These are phyloP conservation scores for Rhododendron ferrugineum DNA, from an alignment of 148 eudicot species.

Conservation along the genomic window DNA sequence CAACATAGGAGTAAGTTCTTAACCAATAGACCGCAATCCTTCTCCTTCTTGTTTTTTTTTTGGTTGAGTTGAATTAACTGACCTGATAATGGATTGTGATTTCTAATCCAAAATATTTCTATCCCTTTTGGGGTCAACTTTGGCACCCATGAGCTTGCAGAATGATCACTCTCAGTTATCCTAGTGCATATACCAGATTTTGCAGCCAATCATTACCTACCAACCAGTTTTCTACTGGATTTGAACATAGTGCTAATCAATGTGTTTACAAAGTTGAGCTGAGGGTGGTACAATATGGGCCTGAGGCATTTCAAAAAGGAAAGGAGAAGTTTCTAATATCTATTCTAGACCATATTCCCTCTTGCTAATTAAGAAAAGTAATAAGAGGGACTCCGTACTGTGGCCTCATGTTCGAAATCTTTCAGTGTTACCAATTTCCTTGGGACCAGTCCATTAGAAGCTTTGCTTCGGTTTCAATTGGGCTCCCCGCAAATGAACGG, in stretches of 20 bases:
- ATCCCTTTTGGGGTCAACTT: background rate
- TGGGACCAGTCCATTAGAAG: background rate
- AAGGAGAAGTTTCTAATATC: background rate
- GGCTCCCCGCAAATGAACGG: rapidly evolving
- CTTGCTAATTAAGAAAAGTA: background rate
- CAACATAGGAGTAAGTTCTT: background rate
- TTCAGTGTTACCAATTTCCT: too few relatives aligned
- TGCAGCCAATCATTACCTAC: background rate
- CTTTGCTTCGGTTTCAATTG: too few relatives aligned
- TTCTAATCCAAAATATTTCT: background rate
- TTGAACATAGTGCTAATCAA: conserved; percentile 6
- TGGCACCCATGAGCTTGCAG: background rate
- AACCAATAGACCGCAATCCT: background rate
- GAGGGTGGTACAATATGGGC: background rate
- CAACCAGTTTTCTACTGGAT: background rate
- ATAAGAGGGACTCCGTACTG: background rate
- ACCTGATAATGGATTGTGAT: background rate
- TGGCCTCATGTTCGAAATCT: background rate
- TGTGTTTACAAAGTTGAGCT: conserved; percentile 4
- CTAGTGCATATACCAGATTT: background rate
- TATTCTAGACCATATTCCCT: background rate
- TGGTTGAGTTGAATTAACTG: too few relatives aligned
- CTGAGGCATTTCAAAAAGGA: conserved; percentile 7
- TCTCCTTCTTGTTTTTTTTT: too few relatives aligned
- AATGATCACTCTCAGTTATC: background rate